Evolutionary conservation across 2,329 filamentous ascomycete species (phyloP).

Genomic region (Ophiocordyceps robertsii): DNA sequence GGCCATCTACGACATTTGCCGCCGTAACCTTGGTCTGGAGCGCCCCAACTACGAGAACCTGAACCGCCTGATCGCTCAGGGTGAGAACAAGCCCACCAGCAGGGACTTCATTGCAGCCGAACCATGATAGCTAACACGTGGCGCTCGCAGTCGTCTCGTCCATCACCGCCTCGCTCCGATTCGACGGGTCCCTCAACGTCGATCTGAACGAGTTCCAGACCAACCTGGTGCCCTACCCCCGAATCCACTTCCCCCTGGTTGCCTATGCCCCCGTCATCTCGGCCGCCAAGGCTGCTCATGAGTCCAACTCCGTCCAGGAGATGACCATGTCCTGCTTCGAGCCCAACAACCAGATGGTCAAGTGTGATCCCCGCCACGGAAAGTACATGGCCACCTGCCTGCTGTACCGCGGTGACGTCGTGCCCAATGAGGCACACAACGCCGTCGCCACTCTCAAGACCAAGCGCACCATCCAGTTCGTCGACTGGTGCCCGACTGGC

Average conservation of each 20-base stretch:
- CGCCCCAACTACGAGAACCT: slow-evolving; percentile 97
- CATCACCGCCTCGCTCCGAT: slow-evolving; percentile 95
- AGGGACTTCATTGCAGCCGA: neutral
- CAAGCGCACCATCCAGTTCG: slow-evolving; percentile 98
- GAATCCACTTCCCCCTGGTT: slow-evolving; percentile 98
- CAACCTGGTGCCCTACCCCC: slow-evolving; percentile 96
- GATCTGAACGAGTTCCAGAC: slow-evolving; percentile 99
- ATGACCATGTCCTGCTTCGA: slow-evolving; percentile 99
- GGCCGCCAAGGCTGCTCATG: slow-evolving; percentile 88
- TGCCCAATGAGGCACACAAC: slow-evolving; percentile 85
- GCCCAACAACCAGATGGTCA: slow-evolving; percentile 99
- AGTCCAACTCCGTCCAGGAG: slow-evolving; percentile 96
- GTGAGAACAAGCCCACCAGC: slow-evolving; percentile 29
- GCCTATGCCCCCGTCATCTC: slow-evolving; percentile 92
- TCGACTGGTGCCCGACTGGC: slow-evolving; percentile 99
- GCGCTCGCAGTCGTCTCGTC: slow-evolving; percentile 69
- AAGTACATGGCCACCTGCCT: slow-evolving; percentile 99
- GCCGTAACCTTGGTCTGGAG: slow-evolving; percentile 92
- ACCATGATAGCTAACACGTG: neutral
- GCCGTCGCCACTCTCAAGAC: slow-evolving; percentile 96
- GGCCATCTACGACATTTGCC: slow-evolving; percentile 99
- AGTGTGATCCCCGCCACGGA: slow-evolving; percentile 95
- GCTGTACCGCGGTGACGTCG: slow-evolving; percentile 96
- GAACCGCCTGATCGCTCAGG: slow-evolving; percentile 96
- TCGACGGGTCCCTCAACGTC: slow-evolving; percentile 97